Evolutionary conservation across 2,329 filamentous ascomycete species (phyloP).

Genomic region (Sporothrix protearum): DNA sequence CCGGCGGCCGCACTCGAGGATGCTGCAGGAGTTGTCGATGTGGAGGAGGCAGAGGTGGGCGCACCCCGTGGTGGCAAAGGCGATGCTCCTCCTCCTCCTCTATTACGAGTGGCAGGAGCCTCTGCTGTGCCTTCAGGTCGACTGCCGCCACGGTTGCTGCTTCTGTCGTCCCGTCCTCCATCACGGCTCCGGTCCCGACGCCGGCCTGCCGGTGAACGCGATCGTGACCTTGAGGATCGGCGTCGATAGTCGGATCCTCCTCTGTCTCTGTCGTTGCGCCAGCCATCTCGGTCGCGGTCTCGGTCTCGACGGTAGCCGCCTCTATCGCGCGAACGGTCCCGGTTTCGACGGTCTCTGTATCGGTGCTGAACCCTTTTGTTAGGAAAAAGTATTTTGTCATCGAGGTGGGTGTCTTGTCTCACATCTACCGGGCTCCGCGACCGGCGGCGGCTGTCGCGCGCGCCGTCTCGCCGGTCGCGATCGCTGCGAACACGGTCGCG

Average conservation of each 20-base stretch:
- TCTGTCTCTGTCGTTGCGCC: constrained; percentile 45
- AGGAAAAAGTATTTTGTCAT: no score
- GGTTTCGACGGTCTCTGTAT: constrained; percentile 51
- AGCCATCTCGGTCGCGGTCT: constrained; percentile 46
- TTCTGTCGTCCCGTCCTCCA: constrained; percentile 39
- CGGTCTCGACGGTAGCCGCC: constrained; percentile 61
- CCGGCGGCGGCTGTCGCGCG: constrained; percentile 52
- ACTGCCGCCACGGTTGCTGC: constrained; percentile 61
- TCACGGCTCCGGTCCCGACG: constrained; percentile 63
- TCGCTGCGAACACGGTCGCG: constrained; percentile 45
- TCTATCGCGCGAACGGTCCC: constrained; percentile 55
- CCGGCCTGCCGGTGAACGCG: constrained; percentile 54
- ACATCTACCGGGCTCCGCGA: constrained; percentile 62
- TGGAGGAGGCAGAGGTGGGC: not conserved
- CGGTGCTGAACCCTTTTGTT: constrained; percentile 49
- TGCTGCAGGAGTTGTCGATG: not conserved
- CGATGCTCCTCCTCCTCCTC: not conserved
- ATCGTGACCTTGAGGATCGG: constrained; percentile 58
- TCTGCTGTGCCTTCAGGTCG: constrained; percentile 69
- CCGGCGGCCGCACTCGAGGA: not conserved
- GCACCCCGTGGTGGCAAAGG: not conserved
- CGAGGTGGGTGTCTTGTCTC: no score
- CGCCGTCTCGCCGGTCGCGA: constrained; percentile 51
- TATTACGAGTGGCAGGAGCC: constrained; percentile 44
- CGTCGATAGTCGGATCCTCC: constrained; percentile 47